A percentile compares a stretch with the other conserved stretches of the same genome.
phyloP scores from a whole-genome alignment of 1,139 yeast species.

The Candida sojae region DNA sequence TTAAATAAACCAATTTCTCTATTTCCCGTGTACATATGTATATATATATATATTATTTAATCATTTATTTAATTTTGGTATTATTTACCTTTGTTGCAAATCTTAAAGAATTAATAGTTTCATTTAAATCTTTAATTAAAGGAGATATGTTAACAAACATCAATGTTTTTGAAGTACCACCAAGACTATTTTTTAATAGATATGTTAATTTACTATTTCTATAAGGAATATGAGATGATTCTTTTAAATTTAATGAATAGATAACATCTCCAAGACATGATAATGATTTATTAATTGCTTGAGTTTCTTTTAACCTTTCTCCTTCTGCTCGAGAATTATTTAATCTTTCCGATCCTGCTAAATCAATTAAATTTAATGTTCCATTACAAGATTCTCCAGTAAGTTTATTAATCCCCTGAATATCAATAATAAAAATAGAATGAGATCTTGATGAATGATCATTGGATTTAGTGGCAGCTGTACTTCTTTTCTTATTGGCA shows the following conservation, averaged over 20 bases:
- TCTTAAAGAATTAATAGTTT: conserved; percentile 80
- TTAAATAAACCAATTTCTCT: neutral
- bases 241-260: conserved; percentile 55
- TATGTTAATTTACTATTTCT: conserved; percentile 72
- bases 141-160: conserved; percentile 95
- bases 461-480: conserved; percentile 82
- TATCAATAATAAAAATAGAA: conserved; percentile 68
- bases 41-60: conserved; percentile 1
- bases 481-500: conserved; percentile 67
- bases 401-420: conserved; percentile 54
- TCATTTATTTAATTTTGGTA: conserved; percentile 32
- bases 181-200: conserved; percentile 77
- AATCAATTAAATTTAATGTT: conserved; percentile 70
- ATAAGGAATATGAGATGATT: conserved; percentile 48
- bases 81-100: conserved; percentile 84
- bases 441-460: conserved; percentile 73
- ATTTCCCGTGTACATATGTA: neutral
- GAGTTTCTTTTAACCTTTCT: conserved; percentile 82
- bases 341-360: conserved; percentile 91
- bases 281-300: conserved; percentile 83
- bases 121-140: conserved; percentile 58
- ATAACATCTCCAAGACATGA: conserved; percentile 93
- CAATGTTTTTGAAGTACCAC: conserved; percentile 84
- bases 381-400: conserved; percentile 56
- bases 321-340: conserved; percentile 76